Conservation (phyloP, 2,329 filamentous ascomycete genomes). For the Grosmannia penicillata region DNA sequence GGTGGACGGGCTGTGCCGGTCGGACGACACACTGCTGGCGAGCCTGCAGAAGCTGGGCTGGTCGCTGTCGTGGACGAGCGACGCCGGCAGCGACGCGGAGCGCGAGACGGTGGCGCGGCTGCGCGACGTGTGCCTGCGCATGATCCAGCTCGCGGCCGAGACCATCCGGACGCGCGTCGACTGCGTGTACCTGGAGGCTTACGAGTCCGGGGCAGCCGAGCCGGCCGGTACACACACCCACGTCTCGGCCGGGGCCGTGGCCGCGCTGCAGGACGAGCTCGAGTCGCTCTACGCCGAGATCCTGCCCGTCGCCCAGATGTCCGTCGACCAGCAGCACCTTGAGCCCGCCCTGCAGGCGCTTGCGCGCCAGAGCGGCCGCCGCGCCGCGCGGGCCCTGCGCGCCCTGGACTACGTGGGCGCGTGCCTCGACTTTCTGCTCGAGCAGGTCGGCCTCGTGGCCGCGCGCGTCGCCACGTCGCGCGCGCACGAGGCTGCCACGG, state of each 20-base stretch:
- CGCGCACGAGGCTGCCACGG: constrained; percentile 27
- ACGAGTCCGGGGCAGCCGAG: constrained; percentile 14
- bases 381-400: constrained; percentile 26
- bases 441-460: constrained; percentile 27
- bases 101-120: constrained; percentile 38
- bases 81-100: constrained; percentile 27
- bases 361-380: constrained; percentile 26
- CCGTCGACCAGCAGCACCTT: constrained; percentile 51
- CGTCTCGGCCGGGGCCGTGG: constrained; percentile 29
- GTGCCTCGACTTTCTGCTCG: constrained; percentile 35
- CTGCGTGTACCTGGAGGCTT: constrained; percentile 35
- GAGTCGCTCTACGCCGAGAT: constrained; percentile 58
- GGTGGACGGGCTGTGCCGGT: constrained; percentile 33
- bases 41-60: constrained; percentile 52
- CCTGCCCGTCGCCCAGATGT: constrained; percentile 55
- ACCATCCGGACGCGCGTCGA: constrained; percentile 38
- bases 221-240: no score
- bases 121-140: constrained; percentile 41
- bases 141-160: constrained; percentile 44
- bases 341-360: constrained; percentile 40
- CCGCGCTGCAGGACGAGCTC: constrained; percentile 45
- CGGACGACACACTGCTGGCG: constrained; percentile 50
- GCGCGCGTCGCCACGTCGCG: constrained; percentile 27
- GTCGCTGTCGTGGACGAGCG: constrained; percentile 35
- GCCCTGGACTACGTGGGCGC: constrained; percentile 37